A percentile compares a stretch with the other conserved stretches of the same genome.
Evolutionary conservation across 352 stramenopile species (phyloP).

Genomic region (Pythium aquatile): DNA sequence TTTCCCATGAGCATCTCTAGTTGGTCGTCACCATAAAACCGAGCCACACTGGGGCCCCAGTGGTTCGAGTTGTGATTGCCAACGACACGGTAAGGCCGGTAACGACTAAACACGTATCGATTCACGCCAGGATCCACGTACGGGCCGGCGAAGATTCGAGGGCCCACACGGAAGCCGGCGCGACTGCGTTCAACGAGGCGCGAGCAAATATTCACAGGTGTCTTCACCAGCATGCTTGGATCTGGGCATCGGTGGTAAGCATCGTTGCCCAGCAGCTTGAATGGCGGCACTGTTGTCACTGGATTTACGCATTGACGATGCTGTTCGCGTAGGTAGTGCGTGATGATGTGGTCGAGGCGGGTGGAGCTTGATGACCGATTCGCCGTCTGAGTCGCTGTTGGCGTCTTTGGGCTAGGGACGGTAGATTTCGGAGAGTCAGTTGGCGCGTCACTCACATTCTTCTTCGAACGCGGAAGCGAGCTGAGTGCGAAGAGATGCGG

Average conservation of each 20-base stretch:
- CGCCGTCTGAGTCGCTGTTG: not conserved
- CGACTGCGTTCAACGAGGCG: constrained; percentile 54
- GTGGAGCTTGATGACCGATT: constrained; percentile 24
- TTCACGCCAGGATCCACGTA: constrained; percentile 70
- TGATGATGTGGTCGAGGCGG: constrained; percentile 83
- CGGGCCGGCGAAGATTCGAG: constrained; percentile 44
- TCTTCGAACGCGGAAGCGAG: not conserved
- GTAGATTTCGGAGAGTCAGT: not conserved
- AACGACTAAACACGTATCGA: constrained; percentile 77
- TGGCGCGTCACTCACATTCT: constrained; percentile 6
- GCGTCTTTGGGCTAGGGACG: not conserved
- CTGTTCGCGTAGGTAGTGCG: constrained; percentile 84
- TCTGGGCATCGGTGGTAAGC: constrained; percentile 75
- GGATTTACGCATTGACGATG: constrained; percentile 87
- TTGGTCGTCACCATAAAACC: constrained; percentile 67
- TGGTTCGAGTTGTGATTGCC: constrained; percentile 49
- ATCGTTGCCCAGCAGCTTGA: constrained; percentile 65
- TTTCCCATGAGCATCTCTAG: constrained; percentile 72
- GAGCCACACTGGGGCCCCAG: constrained; percentile 58
- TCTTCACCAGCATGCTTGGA: constrained; percentile 39
- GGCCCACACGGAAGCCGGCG: constrained; percentile 43
- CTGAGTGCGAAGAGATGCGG: constrained; percentile 15
- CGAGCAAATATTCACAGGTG: constrained; percentile 63
- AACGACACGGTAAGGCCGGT: constrained; percentile 63
- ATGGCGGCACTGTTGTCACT: constrained; percentile 83